Evolutionary conservation across 352 stramenopile genomes (phyloP).

Genomic region (Phytophthora pisi): DNA sequence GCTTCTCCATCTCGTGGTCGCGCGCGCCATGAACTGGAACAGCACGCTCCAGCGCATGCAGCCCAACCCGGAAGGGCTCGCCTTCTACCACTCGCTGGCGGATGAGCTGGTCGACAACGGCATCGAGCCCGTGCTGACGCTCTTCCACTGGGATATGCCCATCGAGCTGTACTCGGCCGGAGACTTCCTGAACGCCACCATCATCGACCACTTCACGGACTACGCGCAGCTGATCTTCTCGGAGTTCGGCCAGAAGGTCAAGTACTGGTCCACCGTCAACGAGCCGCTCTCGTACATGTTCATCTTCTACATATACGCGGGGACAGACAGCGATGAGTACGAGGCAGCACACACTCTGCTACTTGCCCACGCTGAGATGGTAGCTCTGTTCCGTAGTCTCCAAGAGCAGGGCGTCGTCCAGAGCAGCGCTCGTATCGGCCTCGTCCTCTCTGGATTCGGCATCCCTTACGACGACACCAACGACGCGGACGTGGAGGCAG

Average conservation of each 20-base stretch:
- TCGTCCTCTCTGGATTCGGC: conserved; percentile 88
- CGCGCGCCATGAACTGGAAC: conserved; percentile 81
- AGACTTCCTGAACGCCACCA: conserved; percentile 54
- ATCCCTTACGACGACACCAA: conserved; percentile 77
- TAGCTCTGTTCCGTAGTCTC: conserved; percentile 85
- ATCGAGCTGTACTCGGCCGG: conserved; percentile 62
- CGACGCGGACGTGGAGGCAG: conserved; percentile 55
- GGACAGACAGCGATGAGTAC: conserved; percentile 50
- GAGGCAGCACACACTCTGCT: conserved; percentile 87
- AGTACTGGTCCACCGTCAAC: conserved; percentile 96
- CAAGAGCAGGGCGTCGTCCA: conserved; percentile 43
- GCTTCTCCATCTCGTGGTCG: conserved; percentile 92
- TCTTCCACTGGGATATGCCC: conserved; percentile 96
- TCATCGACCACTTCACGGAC: conserved; percentile 78
- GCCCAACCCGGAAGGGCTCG: conserved; percentile 85
- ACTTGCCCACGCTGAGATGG: conserved; percentile 88
- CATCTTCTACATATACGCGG: conserved; percentile 80
- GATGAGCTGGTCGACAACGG: conserved; percentile 66
- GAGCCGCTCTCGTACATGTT: conserved; percentile 89
- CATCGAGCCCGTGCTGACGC: conserved; percentile 90
- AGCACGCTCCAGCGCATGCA: conserved; percentile 49
- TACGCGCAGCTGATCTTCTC: conserved; percentile 93
- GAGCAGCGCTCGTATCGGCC: conserved; percentile 83
- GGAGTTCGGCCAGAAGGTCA: conserved; percentile 91
- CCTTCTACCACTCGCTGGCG: conserved; percentile 92